Evolutionary conservation across 495 filamentous ascomycete species (phyloP), one percentile per base, ranked within the genome.

Genomic region (Aspergillus avenaceus): DNA sequence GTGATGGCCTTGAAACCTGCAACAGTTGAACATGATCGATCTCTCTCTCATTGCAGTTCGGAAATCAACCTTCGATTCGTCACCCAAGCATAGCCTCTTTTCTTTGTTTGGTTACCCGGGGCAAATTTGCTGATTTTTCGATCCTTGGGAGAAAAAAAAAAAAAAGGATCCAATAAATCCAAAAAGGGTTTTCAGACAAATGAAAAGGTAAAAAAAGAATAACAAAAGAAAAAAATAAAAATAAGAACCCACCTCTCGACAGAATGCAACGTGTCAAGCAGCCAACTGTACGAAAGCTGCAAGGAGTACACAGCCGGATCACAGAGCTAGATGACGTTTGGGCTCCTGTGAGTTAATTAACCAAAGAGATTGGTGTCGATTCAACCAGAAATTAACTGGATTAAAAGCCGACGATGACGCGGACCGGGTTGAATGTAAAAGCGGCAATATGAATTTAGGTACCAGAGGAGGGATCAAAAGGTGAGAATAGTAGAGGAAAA

Each of bases 231-330:
- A 49, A 45, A 25, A 40, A 8, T 21, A 32, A 41, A 43, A 48
- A 26, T 32, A 41, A 45, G 19, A n/a, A n/a, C 57, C 37, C 43
- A 50, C 50, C 57, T 50, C 49, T 34, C 28, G 40, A 51, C 31
- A 27, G 38, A 43, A 53, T 42, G 40, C 53, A 54, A 53, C 50
- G 53, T 60, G 53, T 56, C 53, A 53, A 47, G 45, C 49, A 50
- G 40, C 21, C 36, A 49, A 45, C 49, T 23, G 34, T 52, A 25
- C 23, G 52, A 54, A 41, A 49, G 41, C 57, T 60, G 57, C 57
- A 60, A 60, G 57, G 57, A 60, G 52, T 50, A 31, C 4, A 38
- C 34, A 9, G 34, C 16, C 7, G n/a, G 34, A 34, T 14, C 6
- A n/a, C 29, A 32, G 29, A 32, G 29, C 11, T 32, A 32, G 11